Percentiles rank a stretch among this genome's conserved stretches.
phyloP scores from a whole-genome alignment of 352 stramenopile species.

The Globisporangium apiculatum region DNA sequence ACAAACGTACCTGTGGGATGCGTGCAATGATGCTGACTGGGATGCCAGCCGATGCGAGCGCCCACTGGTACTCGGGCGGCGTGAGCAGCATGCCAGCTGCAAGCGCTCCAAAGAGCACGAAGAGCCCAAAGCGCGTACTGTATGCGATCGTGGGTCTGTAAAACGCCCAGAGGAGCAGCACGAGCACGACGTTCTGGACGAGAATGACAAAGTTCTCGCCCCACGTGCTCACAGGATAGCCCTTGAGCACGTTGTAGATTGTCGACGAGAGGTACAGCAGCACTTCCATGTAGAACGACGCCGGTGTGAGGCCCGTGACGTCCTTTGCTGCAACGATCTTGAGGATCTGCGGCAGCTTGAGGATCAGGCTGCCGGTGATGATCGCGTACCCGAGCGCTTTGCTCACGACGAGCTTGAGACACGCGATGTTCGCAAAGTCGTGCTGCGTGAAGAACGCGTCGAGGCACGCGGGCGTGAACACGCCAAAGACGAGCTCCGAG shows the following conservation, averaged over 20 bases:
- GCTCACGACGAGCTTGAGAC: conserved; percentile 78
- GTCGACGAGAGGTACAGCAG: conserved; percentile 76
- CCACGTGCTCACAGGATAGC: conserved; percentile 84
- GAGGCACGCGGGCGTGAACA: conserved; percentile 75
- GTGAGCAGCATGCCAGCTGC: conserved; percentile 51
- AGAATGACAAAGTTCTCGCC: conserved; percentile 84
- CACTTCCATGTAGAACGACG: conserved; percentile 87
- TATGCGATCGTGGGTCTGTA: conserved; percentile 48
- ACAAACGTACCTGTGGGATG: conserved; percentile 54
- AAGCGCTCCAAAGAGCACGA: conserved; percentile 39
- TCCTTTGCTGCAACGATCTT: conserved; percentile 80
- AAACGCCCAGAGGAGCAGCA: conserved; percentile 76
- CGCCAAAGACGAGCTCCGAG: conserved; percentile 50
- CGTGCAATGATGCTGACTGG: conserved; percentile 73
- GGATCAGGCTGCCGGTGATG: conserved; percentile 77
- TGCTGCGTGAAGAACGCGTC: conserved; percentile 74
- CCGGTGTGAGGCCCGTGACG: conserved; percentile 76
- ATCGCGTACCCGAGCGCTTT: conserved; percentile 85
- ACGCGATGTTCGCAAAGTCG: conserved; percentile 77
- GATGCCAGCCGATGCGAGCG: conserved; percentile 65
- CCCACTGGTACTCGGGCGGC: conserved; percentile 66
- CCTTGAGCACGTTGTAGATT: conserved; percentile 78
- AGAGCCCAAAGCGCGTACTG: conserved; percentile 43
- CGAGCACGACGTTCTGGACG: conserved; percentile 77
- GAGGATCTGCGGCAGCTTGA: conserved; percentile 87